phyloP scores from a whole-genome alignment of 108 stramenopile genomes.

The Pseudonitzschia delicatissima region DNA sequence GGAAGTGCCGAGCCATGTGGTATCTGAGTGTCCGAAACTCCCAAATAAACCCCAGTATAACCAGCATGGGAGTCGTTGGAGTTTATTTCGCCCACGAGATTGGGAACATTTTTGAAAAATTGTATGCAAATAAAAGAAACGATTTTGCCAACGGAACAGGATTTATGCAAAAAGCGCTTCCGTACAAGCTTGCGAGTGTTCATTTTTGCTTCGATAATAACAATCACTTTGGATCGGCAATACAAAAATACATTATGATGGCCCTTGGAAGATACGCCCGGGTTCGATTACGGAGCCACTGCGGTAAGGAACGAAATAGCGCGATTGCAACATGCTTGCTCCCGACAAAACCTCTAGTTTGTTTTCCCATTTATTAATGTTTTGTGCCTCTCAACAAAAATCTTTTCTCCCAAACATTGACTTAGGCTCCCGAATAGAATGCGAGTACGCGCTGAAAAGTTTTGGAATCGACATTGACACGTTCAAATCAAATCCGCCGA shows the following conservation, averaged over 20 bases:
- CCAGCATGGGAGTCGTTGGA: neutral
- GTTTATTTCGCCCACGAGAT: neutral
- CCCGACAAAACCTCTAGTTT: too few relatives aligned
- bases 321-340: too few relatives aligned
- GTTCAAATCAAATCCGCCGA: neutral
- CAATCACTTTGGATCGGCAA: neutral
- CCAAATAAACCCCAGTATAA: neutral
- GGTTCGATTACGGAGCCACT: conserved; percentile 3
- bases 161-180: neutral
- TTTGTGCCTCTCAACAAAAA: too few relatives aligned
- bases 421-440: conserved; percentile 32
- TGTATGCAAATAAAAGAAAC: neutral
- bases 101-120: neutral
- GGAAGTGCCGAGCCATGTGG: conserved; percentile 4
- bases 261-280: neutral
- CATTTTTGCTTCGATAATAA: conserved; percentile 9
- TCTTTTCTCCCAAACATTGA: too few relatives aligned
- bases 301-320: neutral
- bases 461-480: conserved; percentile 14
- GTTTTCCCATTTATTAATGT: too few relatives aligned
- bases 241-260: neutral
- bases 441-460: conserved; percentile 13
- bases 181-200: conserved; percentile 2
- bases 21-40: neutral
- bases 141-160: neutral